Evolutionary conservation across 129 eudicot species (phyloP).

Genomic region (Escallonia rubra): DNA sequence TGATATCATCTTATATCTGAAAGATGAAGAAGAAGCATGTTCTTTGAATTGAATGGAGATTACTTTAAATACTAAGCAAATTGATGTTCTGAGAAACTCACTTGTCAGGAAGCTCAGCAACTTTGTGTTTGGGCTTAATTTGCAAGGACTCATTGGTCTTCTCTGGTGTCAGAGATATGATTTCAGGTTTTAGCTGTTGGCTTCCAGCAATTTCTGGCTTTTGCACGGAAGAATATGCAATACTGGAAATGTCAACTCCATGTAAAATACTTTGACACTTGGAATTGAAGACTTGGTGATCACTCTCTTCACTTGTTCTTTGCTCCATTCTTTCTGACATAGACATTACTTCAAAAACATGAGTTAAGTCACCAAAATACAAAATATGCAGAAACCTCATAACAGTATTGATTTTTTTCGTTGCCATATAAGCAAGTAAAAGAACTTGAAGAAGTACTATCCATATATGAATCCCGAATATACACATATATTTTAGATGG

Average conservation of each 20-base stretch:
- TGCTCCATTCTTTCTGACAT: conserved; percentile 20
- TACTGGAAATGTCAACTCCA: conserved; percentile 19
- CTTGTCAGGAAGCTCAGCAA: conserved; percentile 61
- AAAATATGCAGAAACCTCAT: too few species aligned
- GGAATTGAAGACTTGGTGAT: conserved; percentile 9
- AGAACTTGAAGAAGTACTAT: too few species aligned
- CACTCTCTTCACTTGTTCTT: conserved; percentile 7
- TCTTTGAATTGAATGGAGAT: not conserved
- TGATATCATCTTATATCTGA: conserved; percentile 44
- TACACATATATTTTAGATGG: too few species aligned
- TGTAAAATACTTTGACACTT: conserved; percentile 5
- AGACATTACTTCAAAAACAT: too few species aligned
- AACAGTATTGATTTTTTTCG: too few species aligned
- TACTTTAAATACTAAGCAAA: not conserved
- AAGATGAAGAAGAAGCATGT: conserved; percentile 6
- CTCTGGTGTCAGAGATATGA: conserved; percentile 55
- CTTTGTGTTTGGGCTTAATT: conserved; percentile 29
- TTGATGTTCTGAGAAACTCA: conserved; percentile 22
- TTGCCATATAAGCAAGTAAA: too few species aligned
- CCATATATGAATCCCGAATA: too few species aligned
- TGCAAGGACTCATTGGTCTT: conserved; percentile 42
- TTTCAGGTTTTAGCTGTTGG: conserved; percentile 18
- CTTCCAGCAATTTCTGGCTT: conserved; percentile 16
- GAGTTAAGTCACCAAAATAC: too few species aligned
- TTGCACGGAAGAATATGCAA: conserved; percentile 15